phyloP scores from a whole-genome alignment of 176 grass and related monocot genomes.

The Thalia dealbata region DNA sequence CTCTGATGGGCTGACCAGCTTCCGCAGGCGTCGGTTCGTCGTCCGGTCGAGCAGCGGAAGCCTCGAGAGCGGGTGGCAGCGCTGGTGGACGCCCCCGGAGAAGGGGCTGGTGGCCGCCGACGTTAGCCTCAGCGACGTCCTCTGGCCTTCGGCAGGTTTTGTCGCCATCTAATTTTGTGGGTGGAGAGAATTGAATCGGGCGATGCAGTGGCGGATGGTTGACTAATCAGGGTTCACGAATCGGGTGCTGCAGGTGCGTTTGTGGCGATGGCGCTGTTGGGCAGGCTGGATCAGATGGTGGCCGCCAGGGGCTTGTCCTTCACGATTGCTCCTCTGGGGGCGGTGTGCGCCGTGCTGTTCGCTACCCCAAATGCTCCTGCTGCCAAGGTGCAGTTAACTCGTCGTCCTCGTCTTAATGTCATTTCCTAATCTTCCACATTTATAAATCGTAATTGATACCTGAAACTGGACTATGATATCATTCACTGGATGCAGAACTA shows the following conservation, averaged over 20 bases:
- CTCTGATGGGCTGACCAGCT: not conserved
- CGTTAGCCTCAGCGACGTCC: slow-evolving; percentile 60
- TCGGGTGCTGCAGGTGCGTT: slow-evolving; percentile 51
- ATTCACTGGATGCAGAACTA: not conserved
- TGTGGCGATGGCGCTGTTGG: slow-evolving; percentile 72
- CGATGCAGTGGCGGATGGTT: not conserved
- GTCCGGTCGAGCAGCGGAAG: slow-evolving; percentile 19
- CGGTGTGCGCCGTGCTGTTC: slow-evolving; percentile 74
- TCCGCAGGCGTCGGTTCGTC: not conserved
- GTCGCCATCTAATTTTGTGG: not conserved
- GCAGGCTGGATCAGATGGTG: slow-evolving; percentile 66
- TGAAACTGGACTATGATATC: not conserved
- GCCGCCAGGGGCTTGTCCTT: slow-evolving; percentile 51
- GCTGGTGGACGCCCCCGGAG: slow-evolving; percentile 8
- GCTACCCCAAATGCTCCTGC: slow-evolving; percentile 47
- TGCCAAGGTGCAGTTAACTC: slow-evolving; percentile 34
- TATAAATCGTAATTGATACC: not conserved
- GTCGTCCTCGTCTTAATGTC: not conserved
- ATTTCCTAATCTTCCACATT: not conserved
- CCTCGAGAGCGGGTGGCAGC: not conserved
- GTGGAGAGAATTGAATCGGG: not conserved
- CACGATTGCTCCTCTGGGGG: slow-evolving; percentile 82
- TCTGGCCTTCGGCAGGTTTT: slow-evolving; percentile 87
- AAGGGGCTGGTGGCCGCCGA: slow-evolving; percentile 13
- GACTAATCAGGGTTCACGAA: not conserved